These are phyloP conservation scores for Globisporangium rhizosaccharum DNA, from an alignment of 352 stramenopile species.

Conservation along the genomic window DNA sequence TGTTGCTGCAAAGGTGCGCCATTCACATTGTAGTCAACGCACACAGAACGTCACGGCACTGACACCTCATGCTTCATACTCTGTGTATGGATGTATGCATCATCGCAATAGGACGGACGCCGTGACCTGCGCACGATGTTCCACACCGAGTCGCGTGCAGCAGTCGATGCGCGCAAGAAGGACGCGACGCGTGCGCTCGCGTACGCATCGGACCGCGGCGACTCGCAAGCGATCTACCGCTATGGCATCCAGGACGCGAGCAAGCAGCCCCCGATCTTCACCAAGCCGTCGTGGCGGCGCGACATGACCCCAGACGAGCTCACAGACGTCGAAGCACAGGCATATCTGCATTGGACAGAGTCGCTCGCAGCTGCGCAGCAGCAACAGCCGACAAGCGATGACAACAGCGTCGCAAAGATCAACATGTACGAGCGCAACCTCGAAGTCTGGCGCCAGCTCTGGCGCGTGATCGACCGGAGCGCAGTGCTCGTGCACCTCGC, in stretches of 20 bases:
- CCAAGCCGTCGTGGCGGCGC: conserved; percentile 55
- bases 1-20: not conserved
- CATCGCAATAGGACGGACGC: conserved; percentile 18
- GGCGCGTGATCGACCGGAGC: conserved; percentile 73
- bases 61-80: not conserved
- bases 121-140: conserved; percentile 72
- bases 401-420: conserved; percentile 12
- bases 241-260: conserved; percentile 45
- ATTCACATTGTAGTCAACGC: not conserved
- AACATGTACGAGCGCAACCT: conserved; percentile 81
- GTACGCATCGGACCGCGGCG: conserved; percentile 50
- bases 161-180: conserved; percentile 56
- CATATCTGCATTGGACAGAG: conserved; percentile 54
- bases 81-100: not conserved
- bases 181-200: conserved; percentile 59
- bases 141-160: conserved; percentile 45
- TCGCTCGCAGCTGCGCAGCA: conserved; percentile 41
- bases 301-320: conserved; percentile 66
- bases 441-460: conserved; percentile 79
- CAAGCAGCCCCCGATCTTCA: conserved; percentile 64
- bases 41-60: not conserved
- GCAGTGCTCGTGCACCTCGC: conserved; percentile 74
- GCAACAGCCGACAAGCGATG: not conserved
- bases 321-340: conserved; percentile 37
- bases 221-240: conserved; percentile 71